Conservation (phyloP, 1,284 basidiomycete genomes). For the Ceratobasidium sp. region DNA sequence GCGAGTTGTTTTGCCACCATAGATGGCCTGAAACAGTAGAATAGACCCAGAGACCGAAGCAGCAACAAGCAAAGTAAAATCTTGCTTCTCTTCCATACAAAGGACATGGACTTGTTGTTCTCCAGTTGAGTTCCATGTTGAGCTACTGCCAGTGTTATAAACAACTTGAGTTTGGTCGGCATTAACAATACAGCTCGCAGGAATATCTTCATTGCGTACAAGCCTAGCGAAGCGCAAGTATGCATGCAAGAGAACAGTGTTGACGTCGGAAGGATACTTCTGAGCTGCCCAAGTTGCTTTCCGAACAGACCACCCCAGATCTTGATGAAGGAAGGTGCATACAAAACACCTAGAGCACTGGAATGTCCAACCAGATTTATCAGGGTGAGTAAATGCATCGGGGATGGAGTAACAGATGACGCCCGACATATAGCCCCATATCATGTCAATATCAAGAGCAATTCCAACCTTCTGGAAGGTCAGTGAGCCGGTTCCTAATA, state of each 20-base stretch:
- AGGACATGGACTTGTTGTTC: neutral
- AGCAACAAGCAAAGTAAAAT: slow-evolving; percentile 11
- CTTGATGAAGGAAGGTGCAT: neutral
- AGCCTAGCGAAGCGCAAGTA: neutral
- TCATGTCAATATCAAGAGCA: neutral
- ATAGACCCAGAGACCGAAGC: neutral
- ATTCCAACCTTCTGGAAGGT: neutral
- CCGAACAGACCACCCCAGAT: slow-evolving; percentile 6
- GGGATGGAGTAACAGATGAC: neutral
- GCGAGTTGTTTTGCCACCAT: slow-evolving; percentile 3
- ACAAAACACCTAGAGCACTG: slow-evolving; percentile 1
- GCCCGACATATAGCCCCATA: neutral
- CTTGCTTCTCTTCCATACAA: neutral
- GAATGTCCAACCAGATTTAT: neutral
- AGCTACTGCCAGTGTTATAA: neutral
- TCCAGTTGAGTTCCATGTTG: slow-evolving; percentile 9
- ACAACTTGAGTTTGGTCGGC: slow-evolving; percentile 15
- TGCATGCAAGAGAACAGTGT: neutral
- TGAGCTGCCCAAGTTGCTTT: slow-evolving; percentile 16
- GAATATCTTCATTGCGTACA: neutral
- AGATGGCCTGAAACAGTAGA: neutral
- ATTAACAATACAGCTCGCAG: slow-evolving; percentile 6
- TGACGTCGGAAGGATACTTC: slow-evolving; percentile 9
- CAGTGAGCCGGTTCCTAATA: neutral
- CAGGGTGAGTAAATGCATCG: neutral